A percentile compares a stretch with the other conserved stretches of the same genome.
Conservation (phyloP, 495 filamentous ascomycete genomes). For the Penicillium coffeae region DNA sequence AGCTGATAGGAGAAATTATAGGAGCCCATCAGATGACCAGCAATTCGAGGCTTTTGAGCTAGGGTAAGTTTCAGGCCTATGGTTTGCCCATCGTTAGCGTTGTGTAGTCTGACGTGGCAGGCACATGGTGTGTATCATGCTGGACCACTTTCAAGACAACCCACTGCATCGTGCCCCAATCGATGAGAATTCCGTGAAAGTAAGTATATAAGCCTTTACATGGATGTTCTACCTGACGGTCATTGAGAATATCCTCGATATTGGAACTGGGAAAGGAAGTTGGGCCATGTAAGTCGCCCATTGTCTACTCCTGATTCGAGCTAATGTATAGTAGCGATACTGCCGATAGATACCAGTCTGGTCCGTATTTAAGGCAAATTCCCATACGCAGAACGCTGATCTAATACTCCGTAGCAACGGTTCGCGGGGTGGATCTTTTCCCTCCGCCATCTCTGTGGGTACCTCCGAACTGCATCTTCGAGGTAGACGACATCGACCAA, state of each 20-base stretch:
- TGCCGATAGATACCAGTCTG: constrained; percentile 22
- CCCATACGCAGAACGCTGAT: not conserved
- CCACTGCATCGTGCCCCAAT: constrained; percentile 7
- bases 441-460: constrained; percentile 3
- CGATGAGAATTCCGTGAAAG: not conserved
- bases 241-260: constrained; percentile 24
- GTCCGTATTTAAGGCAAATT: too few relatives aligned
- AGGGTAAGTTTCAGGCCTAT: constrained; percentile 5
- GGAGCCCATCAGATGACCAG: constrained; percentile 18
- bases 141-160: constrained; percentile 2
- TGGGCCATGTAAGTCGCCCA: constrained; percentile 26
- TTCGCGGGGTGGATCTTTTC: constrained; percentile 6
- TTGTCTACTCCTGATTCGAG: not conserved
- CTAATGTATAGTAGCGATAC: constrained; percentile 14
- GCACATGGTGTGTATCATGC: constrained; percentile 14
- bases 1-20: too few relatives aligned
- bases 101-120: constrained; percentile 6
- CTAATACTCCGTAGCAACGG: constrained; percentile 1
- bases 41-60: constrained; percentile 23
- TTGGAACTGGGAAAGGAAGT: constrained; percentile 23
- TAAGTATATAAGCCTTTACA: too few relatives aligned
- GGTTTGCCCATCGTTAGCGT: not conserved
- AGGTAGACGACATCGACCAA: constrained; percentile 5
- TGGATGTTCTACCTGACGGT: too few relatives aligned
- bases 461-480: constrained; percentile 6